Evolutionary conservation across 1,284 basidiomycete genomes (phyloP).

Genomic region (Golubevia sp.): DNA sequence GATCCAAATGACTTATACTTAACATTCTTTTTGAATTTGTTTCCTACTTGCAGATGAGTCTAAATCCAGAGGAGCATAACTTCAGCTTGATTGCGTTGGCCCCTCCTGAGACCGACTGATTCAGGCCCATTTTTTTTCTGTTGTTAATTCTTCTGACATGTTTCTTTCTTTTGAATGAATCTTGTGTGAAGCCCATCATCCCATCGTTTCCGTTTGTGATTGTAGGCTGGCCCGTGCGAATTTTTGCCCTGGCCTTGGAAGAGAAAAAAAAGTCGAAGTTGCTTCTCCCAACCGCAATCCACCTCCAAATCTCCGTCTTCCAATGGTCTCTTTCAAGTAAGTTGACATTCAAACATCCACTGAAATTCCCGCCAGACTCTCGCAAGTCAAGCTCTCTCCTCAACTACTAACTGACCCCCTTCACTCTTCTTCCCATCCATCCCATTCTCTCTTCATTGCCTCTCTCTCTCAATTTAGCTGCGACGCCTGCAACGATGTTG

Average conservation of each 20-base stretch:
- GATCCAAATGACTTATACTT: not conserved
- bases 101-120: not conserved
- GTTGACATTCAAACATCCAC: too few relatives aligned
- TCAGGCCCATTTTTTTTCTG: not conserved
- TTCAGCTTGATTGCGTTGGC: constrained; percentile 55
- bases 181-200: too few relatives aligned
- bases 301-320: too few relatives aligned
- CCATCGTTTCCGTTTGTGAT: too few relatives aligned
- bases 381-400: not conserved
- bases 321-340: constrained; percentile 56
- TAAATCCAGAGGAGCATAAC: constrained; percentile 44
- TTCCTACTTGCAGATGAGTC: constrained; percentile 29
- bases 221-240: too few relatives aligned
- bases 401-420: not conserved
- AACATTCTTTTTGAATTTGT: not conserved
- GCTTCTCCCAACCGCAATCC: too few relatives aligned
- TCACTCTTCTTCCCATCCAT: not conserved
- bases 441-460: not conserved
- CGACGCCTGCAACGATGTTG: constrained; percentile 54
- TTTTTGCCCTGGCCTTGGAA: too few relatives aligned
- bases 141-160: not conserved
- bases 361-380: too few relatives aligned
- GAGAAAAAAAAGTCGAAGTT: too few relatives aligned
- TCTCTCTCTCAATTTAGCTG: constrained; percentile 14
- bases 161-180: not conserved